Evolutionary conservation across 1,139 yeast genomes (phyloP), one percentile per base, ranked within the genome.

Genomic region (Blastobotrys petasosporus): DNA sequence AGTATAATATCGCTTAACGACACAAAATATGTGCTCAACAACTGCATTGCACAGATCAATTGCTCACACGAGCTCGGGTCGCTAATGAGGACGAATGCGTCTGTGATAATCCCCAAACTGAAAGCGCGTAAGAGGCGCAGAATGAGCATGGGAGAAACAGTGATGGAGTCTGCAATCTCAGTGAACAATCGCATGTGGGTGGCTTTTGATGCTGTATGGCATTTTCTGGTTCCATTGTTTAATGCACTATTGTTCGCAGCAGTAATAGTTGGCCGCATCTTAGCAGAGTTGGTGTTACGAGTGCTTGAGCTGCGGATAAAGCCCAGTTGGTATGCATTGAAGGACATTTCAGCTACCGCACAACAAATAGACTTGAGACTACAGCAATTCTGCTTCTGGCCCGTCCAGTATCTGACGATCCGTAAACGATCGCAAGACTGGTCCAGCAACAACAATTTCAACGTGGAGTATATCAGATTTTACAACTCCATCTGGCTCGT

Each of bases 401-500:
- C 97, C 0, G 72, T 79, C 1, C 97, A 90, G 59, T 87, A 85
- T 57, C 61, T 81, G 46, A 77, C 82, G 38, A 72, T 81, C 25
- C 64, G 60, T 51, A 63, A 54, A 47, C 67, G 58, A 46, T 61
- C 59, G 51, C 62, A 49, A 51, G 69, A 51, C 59, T 63, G 67
- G 63, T 62, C 62, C 12, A 20, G 25, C 38, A 61, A 61, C 38
- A 61, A 68, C 2, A 63, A 60, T 11, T 67, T 68, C 28, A 67
- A 70, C 41, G 62, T 66, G 30, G 95, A 90, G 62, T 94, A 92
- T 61, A 90, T 92, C 56, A 77, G 88, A 49, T 77, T 92, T 53
- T 87, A 87, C 68, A 94, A 94, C 59, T 82, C 92, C 1, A 57
- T 88, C 2, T 94, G 98, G 97, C 69, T 94, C 13, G 81, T 87